Percentiles rank a stretch among this genome's conserved stretches.
phyloP scores from a whole-genome alignment of 768 basidiomycete species.

The Trametes gibbosa region DNA sequence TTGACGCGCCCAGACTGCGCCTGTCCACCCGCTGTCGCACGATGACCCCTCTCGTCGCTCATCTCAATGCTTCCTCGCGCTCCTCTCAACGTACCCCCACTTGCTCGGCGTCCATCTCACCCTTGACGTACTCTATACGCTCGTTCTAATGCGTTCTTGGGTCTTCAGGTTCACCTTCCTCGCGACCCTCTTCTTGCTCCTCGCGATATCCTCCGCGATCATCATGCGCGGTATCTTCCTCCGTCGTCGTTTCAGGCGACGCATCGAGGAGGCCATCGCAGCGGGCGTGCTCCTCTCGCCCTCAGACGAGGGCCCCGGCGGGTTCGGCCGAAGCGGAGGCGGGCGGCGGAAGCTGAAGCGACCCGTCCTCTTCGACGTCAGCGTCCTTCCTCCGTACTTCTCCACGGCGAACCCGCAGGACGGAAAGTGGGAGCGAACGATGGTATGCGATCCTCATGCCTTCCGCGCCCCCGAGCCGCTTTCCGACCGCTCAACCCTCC shows the following conservation, averaged over 20 bases:
- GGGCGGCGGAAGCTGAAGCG: slow-evolving; percentile 41
- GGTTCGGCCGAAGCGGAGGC: slow-evolving; percentile 27
- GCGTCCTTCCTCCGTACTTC: slow-evolving; percentile 31
- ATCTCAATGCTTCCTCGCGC: background rate
- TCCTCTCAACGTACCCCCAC: background rate
- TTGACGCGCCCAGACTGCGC: slow-evolving; percentile 1
- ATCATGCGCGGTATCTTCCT: slow-evolving; percentile 61
- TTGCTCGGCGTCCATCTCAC: background rate
- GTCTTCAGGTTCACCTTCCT: slow-evolving; percentile 64
- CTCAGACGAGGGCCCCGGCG: slow-evolving; percentile 9
- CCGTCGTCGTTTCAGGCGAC: slow-evolving; percentile 55
- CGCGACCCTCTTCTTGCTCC: slow-evolving; percentile 65
- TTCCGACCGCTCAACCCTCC: background rate
- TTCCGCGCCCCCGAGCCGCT: background rate
- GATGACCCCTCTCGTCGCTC: background rate
- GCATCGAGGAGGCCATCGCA: slow-evolving; percentile 51
- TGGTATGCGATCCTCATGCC: slow-evolving; percentile 34
- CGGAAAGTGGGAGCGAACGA: slow-evolving; percentile 46
- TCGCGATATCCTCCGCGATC: slow-evolving; percentile 62
- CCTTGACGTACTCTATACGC: background rate
- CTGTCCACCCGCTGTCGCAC: background rate
- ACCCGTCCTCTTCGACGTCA: slow-evolving; percentile 50
- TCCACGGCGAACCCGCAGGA: slow-evolving; percentile 26
- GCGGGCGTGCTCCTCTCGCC: slow-evolving; percentile 47
- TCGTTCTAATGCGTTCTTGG: background rate